Base-by-base conservation (phyloP, 768 basidiomycete species). In the Mrakia gelida region DNA sequence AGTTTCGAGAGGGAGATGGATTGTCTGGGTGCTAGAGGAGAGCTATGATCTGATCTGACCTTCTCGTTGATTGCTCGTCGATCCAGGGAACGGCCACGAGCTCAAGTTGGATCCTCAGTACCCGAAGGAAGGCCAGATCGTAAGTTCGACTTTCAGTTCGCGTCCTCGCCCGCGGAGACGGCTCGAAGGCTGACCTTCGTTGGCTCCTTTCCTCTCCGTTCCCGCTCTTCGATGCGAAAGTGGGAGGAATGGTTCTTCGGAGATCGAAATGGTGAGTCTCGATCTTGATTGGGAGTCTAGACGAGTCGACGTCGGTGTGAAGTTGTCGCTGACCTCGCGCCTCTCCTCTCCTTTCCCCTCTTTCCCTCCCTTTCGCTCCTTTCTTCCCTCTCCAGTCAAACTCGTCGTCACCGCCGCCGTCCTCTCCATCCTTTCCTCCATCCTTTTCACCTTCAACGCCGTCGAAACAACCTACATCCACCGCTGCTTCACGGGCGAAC, bases 61-160 rank as follows among this genome's bases (percentile, higher is more conserved):
- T 52, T 30, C 13, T 41, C 30, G 32, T 41, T 38, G n/a, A 1
- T 67, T 67, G 21, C 15, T 41, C 30, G 38, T 21, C 13, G 9
- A 21, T 28, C 13, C 28, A 67, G 65, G 67, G 6, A 70, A 70
- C 41, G 67, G 67, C 3, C 67, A 70, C 26, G 67, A 41, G 67
- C 67, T 70, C 67, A 70, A 70, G 38, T 23, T 70, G 21, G 38
- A 70, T 41, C 67, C 67, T 23, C 38, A 70, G 21, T 70, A 23
- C 67, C 67, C 67, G 21, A 70, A 70, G 38, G 67, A 70, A 41
- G 67, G 34, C 6, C 34, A 43, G 8, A 70, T 70, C 67, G 65
- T 67, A 32, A 32, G 65, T 67, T 52, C 49, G 49, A 52, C 1
- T 52, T 52, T 63, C n/a, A 16, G 54, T 23, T 56, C 54, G 45